These are phyloP conservation scores for Pichia sporocuriosa DNA, from an alignment of 805 yeast species.

Conservation along the genomic window DNA sequence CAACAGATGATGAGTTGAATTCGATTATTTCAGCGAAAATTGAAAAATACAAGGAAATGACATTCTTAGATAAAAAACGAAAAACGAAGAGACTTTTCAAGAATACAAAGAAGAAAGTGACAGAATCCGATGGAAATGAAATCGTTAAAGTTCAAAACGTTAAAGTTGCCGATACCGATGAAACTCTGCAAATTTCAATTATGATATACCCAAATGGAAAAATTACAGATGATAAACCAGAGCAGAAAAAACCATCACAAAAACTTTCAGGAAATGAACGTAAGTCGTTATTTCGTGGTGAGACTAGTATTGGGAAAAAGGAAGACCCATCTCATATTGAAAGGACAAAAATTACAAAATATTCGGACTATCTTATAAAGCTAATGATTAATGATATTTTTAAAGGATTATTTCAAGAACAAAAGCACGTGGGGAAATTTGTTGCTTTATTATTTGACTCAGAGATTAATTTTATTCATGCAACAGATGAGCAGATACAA, in stretches of 20 bases:
- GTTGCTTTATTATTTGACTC: slow-evolving; percentile 6
- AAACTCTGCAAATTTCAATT: slow-evolving; percentile 8
- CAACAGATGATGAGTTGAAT: not conserved
- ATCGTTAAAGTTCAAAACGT: slow-evolving; percentile 4
- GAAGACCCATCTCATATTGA: not conserved
- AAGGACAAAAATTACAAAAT: not conserved
- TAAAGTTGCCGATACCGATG: slow-evolving; percentile 1
- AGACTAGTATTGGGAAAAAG: not conserved
- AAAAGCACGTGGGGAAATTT: slow-evolving; percentile 4
- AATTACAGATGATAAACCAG: slow-evolving; percentile 1
- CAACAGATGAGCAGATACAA: slow-evolving; percentile 4
- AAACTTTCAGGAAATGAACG: slow-evolving; percentile 8
- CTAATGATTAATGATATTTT: slow-evolving; percentile 10
- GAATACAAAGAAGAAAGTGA: not conserved
- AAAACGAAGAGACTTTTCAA: not conserved
- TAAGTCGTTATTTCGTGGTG: slow-evolving; percentile 7
- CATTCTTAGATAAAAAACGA: not conserved
- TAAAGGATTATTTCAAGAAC: slow-evolving; percentile 9
- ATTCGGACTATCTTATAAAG: not conserved
- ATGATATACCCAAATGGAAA: slow-evolving; percentile 14
- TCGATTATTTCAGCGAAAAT: not conserved
- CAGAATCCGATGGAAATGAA: slow-evolving; percentile 1
- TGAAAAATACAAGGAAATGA: not conserved
- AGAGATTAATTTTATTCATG: slow-evolving; percentile 3
- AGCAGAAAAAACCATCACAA: not conserved